Base-by-base conservation (phyloP, 192 early-diverging fungal genomes). In the Gryganskiella cystojenkinii region DNA sequence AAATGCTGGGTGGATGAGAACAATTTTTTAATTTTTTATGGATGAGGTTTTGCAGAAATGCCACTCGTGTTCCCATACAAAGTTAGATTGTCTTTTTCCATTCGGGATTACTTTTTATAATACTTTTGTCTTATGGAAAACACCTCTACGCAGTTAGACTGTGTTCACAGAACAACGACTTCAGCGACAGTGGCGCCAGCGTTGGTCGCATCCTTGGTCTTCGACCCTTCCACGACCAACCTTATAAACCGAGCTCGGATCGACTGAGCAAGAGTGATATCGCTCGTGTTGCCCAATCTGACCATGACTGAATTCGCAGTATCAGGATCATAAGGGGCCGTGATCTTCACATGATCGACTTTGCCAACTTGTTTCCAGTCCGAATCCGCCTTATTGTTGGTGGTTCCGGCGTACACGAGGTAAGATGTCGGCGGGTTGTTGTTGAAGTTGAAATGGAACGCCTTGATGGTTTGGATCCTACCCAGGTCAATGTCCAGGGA, bases 381-480 rank as follows among this genome's bases (percentile, higher is more conserved):
- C n/a, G n/a, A n/a, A 4, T 14, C 20, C 11, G 50, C 56, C n/a
- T n/a, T n/a, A 10, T 17, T 61, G 24, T 70, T 60, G 9, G 35
- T 46, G 3, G 14, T 25, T 31, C 76, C 67, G 2, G 68, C 76
- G 28, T 61, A 61, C 7, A 79, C 51, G 10, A 56, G 47, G 40
- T 79, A 79, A 19, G 43, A 57, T 2, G 7, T 37, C n/a, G 76
- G 76, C 2, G 76, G 76, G 67, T 66, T 79, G 20, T 64, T 40
- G 43, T 79, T 70, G 42, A 79, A 79, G 49, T 79, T 79, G 51
- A 79, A 65, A 56, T 79, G 76, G 62, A 79, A 61, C 17, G 33
- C 54, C 46, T 42, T 45, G 61, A 79, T 70, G 9, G 53, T 56
- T 55, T 79, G 67, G 13, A 22, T 15, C 20, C 50, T 59, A 17